Conservation (phyloP, 2,329 filamentous ascomycete species). For the Fusarium stilboides region DNA sequence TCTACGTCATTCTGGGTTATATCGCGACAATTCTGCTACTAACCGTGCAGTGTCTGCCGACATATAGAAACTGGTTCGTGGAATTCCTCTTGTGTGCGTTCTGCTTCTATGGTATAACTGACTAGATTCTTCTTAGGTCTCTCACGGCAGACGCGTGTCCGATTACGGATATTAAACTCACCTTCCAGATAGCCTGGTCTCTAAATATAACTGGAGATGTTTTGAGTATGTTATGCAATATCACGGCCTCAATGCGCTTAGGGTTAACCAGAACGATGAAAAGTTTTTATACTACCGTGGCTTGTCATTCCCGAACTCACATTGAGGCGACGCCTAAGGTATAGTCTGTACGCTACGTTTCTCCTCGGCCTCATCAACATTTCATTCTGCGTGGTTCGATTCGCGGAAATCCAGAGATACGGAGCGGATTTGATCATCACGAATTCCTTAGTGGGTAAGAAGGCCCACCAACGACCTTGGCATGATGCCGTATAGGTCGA, state of each 20-base stretch:
- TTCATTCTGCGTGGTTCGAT: slow-evolving; percentile 12
- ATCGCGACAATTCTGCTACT: neutral
- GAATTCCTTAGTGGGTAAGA: slow-evolving; percentile 16
- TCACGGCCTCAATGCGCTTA: accelerated
- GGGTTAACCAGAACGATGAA: accelerated
- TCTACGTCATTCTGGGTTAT: slow-evolving; percentile 4
- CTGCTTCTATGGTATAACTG: neutral
- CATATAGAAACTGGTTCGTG: slow-evolving; percentile 21
- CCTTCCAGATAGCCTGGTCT: slow-evolving; percentile 20
- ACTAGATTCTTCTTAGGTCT: neutral
- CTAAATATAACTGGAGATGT: slow-evolving; percentile 26
- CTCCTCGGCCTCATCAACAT: slow-evolving; percentile 30
- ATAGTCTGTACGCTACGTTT: slow-evolving; percentile 30
- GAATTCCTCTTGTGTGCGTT: accelerated
- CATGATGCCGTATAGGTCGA: too few relatives aligned
- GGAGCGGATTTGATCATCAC: slow-evolving; percentile 11
- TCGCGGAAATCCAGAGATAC: neutral
- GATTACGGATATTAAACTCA: neutral
- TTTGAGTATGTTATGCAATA: neutral
- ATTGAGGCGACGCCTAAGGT: slow-evolving; percentile 4
- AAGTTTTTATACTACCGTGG: slow-evolving; percentile 36
- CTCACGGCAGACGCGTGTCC: slow-evolving; percentile 1
- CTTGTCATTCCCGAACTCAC: slow-evolving; percentile 23
- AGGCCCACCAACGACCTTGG: too few relatives aligned
- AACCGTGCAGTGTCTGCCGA: slow-evolving; percentile 3